phyloP scores from a whole-genome alignment of 106 monocot species.

The Agapanthus africanus region DNA sequence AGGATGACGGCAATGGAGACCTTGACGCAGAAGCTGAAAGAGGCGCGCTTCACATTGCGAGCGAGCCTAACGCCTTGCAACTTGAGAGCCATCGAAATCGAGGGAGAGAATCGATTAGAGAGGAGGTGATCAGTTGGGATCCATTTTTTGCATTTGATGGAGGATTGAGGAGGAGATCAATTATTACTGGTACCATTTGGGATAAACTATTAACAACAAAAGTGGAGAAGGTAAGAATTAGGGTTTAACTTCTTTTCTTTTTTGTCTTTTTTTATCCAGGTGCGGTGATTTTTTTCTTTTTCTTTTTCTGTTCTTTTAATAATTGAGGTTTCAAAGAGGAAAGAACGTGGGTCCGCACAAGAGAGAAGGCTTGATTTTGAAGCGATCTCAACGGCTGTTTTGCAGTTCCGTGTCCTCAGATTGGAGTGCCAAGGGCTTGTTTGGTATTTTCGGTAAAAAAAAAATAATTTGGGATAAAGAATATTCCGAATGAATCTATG shows the following conservation, averaged over 20 bases:
- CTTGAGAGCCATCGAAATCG: slow-evolving; percentile 28
- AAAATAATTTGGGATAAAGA: no score
- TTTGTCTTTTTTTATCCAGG: neutral
- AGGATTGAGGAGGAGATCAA: neutral
- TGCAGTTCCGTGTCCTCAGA: neutral
- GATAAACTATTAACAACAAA: no score
- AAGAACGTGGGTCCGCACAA: neutral
- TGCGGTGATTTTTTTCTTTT: no score
- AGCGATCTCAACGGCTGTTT: neutral
- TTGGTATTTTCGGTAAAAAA: no score
- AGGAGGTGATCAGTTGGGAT: neutral
- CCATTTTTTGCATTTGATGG: neutral
- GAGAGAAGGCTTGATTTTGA: neutral
- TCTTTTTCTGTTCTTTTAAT: neutral
- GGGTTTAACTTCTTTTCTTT: neutral
- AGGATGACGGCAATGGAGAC: slow-evolving; percentile 42
- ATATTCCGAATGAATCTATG: no score
- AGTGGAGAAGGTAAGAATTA: neutral
- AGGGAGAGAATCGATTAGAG: neutral
- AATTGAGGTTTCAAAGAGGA: neutral
- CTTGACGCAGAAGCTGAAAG: slow-evolving; percentile 55
- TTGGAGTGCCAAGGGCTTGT: no score
- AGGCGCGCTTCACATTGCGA: slow-evolving; percentile 28
- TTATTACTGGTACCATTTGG: neutral
- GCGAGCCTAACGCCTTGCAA: slow-evolving; percentile 16